Evolutionary conservation across 768 basidiomycete species (phyloP).

Genomic region (Kwoniella sp.): DNA sequence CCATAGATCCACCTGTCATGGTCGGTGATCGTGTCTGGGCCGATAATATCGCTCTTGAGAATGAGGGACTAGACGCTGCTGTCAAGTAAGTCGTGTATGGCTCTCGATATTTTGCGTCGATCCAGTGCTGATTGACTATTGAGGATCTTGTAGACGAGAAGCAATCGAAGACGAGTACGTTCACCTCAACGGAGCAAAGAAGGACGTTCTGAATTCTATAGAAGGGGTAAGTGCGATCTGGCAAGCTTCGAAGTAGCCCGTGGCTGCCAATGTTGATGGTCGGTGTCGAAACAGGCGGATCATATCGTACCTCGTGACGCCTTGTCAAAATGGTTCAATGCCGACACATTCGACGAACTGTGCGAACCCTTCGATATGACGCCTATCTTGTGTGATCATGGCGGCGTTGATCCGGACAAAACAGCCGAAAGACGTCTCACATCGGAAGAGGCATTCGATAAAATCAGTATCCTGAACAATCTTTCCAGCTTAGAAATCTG

Average conservation of each 20-base stretch:
- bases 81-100: conserved; percentile 27
- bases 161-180: conserved; percentile 28
- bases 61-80: conserved; percentile 18
- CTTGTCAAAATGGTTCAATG: conserved; percentile 28
- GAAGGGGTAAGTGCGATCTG: conserved; percentile 34
- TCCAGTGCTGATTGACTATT: conserved; percentile 5
- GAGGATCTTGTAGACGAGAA: conserved; percentile 15
- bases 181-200: conserved; percentile 17
- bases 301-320: conserved; percentile 35
- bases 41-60: conserved; percentile 13
- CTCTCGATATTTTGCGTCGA: too few relatives aligned
- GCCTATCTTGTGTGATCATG: conserved; percentile 30
- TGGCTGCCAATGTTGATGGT: too few relatives aligned
- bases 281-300: too few relatives aligned
- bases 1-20: conserved; percentile 16
- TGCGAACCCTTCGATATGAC: conserved; percentile 21
- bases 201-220: conserved; percentile 24
- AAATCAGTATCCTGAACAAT: conserved; percentile 8
- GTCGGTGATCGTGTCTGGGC: conserved; percentile 17
- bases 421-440: conserved; percentile 21
- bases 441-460: conserved; percentile 32
- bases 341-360: conserved; percentile 18
- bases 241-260: too few relatives aligned
- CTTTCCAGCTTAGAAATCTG: conserved; percentile 30
- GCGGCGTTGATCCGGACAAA: conserved; percentile 34